A percentile compares a stretch with the other conserved stretches of the same genome.
Evolutionary conservation across 2,329 filamentous ascomycete species (phyloP).

Genomic region (Thermothelomyces thermophilus): DNA sequence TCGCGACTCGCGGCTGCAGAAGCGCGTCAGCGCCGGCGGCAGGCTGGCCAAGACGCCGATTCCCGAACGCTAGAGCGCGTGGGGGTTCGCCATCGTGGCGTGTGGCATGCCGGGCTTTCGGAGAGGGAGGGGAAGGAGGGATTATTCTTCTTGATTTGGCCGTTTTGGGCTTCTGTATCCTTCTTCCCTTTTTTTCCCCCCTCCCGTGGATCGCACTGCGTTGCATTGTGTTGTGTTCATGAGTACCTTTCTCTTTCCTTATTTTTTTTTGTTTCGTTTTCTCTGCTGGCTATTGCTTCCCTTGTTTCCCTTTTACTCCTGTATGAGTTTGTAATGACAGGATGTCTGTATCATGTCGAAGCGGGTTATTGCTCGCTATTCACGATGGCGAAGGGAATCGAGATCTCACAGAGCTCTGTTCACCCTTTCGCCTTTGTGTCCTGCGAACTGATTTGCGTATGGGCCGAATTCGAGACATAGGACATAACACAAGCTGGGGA

Average conservation of each 20-base stretch:
- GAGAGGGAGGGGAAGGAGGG: neutral
- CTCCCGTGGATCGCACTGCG: neutral
- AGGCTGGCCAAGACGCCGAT: conserved; percentile 61
- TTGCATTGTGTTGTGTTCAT: neutral
- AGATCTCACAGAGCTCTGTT: too few relatives aligned
- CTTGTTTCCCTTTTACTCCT: neutral
- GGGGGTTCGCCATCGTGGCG: conserved; percentile 16
- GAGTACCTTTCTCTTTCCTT: too few relatives aligned
- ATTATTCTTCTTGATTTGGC: conserved; percentile 4
- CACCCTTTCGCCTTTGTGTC: neutral
- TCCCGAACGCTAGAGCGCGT: conserved; percentile 48
- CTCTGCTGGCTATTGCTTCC: neutral
- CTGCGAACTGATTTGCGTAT: too few relatives aligned
- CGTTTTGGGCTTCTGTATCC: neutral
- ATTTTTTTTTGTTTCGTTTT: neutral
- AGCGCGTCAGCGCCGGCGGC: conserved; percentile 71
- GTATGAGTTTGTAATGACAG: neutral
- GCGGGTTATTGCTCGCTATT: neutral
- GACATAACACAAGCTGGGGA: neutral
- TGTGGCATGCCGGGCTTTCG: conserved; percentile 20
- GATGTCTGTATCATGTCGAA: neutral
- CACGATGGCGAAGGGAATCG: neutral
- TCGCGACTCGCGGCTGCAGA: conserved; percentile 64
- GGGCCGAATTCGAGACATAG: neutral
- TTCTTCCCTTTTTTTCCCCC: neutral